phyloP scores from a whole-genome alignment of 139 green algal genomes.

The Auxenochlorella pyrenoidosa region DNA sequence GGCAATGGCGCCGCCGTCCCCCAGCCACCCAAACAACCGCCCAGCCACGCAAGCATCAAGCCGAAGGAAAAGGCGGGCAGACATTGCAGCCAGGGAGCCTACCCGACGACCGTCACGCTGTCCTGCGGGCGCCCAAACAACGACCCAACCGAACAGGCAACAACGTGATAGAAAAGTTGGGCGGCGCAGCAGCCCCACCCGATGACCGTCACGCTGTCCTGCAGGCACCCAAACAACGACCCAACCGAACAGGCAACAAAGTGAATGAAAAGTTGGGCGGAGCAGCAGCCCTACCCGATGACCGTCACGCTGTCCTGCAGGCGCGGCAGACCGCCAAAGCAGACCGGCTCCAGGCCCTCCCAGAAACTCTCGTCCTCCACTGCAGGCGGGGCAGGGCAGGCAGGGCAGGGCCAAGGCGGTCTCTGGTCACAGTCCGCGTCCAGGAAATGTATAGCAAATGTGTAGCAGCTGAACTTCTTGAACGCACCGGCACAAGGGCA shows the following conservation, averaged over 20 bases:
- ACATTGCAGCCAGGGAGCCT: no score
- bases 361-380: conserved; percentile 87
- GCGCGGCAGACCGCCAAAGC: conserved; percentile 70
- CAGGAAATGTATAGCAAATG: no score
- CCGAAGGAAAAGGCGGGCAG: no score
- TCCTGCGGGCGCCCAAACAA: conserved; percentile 65
- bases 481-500: no score
- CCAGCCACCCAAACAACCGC: conserved; percentile 67
- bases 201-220: conserved; percentile 40
- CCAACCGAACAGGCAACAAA: no score
- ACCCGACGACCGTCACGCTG: conserved; percentile 38
- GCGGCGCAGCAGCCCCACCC: conserved; percentile 22
- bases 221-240: conserved; percentile 67
- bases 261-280: no score
- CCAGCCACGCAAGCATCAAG: no score
- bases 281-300: conserved; percentile 55
- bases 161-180: no score
- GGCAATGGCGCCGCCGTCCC: no score
- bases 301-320: conserved; percentile 57
- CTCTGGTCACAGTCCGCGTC: no score
- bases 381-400: conserved; percentile 2
- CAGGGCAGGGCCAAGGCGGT: neutral
- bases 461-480: no score
- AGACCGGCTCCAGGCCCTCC: conserved; percentile 65
- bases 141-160: no score